These are phyloP conservation scores for Camelina hispida DNA, from an alignment of 345 rosid species.

Conservation along the genomic window DNA sequence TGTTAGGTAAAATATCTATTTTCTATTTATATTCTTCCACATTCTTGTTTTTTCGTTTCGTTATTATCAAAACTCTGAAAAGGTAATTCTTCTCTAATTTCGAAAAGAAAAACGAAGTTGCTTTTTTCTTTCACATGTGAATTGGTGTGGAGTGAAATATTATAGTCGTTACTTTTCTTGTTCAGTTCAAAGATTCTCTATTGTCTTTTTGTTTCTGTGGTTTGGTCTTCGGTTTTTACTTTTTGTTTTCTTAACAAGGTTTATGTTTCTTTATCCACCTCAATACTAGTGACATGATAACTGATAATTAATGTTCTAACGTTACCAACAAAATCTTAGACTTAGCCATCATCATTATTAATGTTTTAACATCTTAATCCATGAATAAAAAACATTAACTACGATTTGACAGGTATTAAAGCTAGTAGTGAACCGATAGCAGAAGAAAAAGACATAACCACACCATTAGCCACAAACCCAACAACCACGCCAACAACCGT, in stretches of 20 bases:
- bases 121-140: constrained; percentile 24
- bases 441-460: constrained; percentile 45
- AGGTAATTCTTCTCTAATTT: constrained; percentile 11
- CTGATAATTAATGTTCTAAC: constrained; percentile 28
- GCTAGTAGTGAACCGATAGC: constrained; percentile 35
- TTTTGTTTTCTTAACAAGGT: background rate
- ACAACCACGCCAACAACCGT: constrained; percentile 10
- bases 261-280: background rate
- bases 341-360: constrained; percentile 26
- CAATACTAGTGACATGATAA: constrained; percentile 21
- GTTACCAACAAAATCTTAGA: constrained; percentile 21
- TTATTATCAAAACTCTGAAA: constrained; percentile 19
- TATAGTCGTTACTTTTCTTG: constrained; percentile 41
- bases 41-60: constrained; percentile 3
- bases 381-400: constrained; percentile 3
- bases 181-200: constrained; percentile 44
- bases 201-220: constrained; percentile 37
- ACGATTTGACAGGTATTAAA: constrained; percentile 25
- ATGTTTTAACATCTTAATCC: constrained; percentile 19
- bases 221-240: constrained; percentile 14
- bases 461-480: constrained; percentile 46
- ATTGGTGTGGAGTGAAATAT: constrained; percentile 30
- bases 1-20: background rate
- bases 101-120: background rate
- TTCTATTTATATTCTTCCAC: background rate